Percentiles rank a stretch among this genome's conserved stretches.
These are phyloP conservation scores for Myriangium duriaei DNA, from an alignment of 2,329 filamentous ascomycete genomes.

Conservation along the genomic window DNA sequence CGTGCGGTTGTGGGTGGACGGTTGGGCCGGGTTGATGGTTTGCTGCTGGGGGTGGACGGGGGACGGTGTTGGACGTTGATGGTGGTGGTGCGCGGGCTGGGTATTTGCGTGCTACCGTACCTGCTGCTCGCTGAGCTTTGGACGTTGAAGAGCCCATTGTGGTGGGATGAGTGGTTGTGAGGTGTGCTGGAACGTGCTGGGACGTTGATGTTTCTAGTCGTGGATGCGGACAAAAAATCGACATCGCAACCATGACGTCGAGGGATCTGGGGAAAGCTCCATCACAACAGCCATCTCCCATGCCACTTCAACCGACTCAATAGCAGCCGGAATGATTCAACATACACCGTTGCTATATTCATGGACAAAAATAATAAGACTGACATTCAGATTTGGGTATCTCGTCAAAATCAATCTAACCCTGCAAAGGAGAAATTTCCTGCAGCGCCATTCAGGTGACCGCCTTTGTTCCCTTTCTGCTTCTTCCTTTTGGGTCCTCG, in stretches of 20 bases:
- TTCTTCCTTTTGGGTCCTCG: slow-evolving; percentile 29
- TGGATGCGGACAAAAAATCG: neutral
- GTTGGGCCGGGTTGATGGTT: slow-evolving; percentile 26
- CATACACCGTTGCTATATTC: no score
- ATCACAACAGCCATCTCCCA: no score
- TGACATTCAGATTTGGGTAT: slow-evolving; percentile 2
- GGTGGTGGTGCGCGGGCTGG: slow-evolving; percentile 31
- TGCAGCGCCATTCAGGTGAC: slow-evolving; percentile 12
- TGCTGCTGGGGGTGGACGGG: slow-evolving; percentile 17
- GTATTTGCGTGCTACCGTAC: slow-evolving; percentile 42
- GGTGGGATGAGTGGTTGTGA: slow-evolving; percentile 3
- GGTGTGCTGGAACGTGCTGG: neutral
- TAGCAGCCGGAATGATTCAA: no score
- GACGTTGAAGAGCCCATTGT: slow-evolving; percentile 48
- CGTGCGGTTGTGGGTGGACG: slow-evolving; percentile 28
- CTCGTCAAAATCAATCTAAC: slow-evolving; percentile 18
- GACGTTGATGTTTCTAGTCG: no score
- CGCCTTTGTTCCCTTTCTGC: slow-evolving; percentile 26
- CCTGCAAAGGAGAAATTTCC: slow-evolving; percentile 19
- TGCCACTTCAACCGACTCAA: no score
- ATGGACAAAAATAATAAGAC: no score
- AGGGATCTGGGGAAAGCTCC: no score
- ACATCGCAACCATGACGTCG: slow-evolving; percentile 3
- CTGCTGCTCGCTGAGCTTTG: slow-evolving; percentile 40
- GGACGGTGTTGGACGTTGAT: slow-evolving; percentile 16